Base-by-base conservation (phyloP, 495 filamentous ascomycete species). In the Aspergillus carlsbadensis region DNA sequence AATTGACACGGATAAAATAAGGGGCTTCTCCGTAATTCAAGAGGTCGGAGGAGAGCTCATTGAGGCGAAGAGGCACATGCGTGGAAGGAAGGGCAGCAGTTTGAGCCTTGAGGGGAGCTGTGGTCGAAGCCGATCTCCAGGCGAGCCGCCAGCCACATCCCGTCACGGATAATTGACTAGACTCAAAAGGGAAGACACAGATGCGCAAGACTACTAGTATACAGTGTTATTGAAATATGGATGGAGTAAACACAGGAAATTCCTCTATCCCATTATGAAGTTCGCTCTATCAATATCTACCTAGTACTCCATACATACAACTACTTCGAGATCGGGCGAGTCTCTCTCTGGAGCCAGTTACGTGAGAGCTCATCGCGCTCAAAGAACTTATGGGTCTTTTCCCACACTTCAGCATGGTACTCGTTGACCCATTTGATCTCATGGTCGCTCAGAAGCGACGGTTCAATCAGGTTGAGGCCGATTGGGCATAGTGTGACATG, bases 401-500 rank as follows among this genome's bases (percentile, higher is more conserved):
- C 82, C 70, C 82, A 81, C 17, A 99, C 84, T 67, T 96, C 87
- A 21, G 75, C 69, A 68, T 96, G 91, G 70, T 95, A 96, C 46
- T 83, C 78, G 65, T 97, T 94, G 52, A 99, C 70, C 90, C 91
- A 99, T 54, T 80, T 74, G 70, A 86, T 87, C 78, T 99, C 95
- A 29, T 68, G 77, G n/a, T 77, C 77, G 18, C 85, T 91, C 60
- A 99, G 65, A 44, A 95, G 77, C 6, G 63, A 80, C 37, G 77
- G 75, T 66, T 98, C 90, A 53, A 96, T 92, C 58, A 99, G 74
- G 52, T 92, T 97, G 58, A 85, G 80, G 70, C 94, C 96, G 69
- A 95, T 89, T 1, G 95, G 95, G 17, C 90, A 89, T 91, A 98
- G 92, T 1, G 95, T 99, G 57, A 96, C 91, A 67, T 96, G 91